Evolutionary conservation across 2,329 filamentous ascomycete genomes (phyloP), one percentile per base, ranked within the genome.

Genomic region (Aquanectria penicillioides): DNA sequence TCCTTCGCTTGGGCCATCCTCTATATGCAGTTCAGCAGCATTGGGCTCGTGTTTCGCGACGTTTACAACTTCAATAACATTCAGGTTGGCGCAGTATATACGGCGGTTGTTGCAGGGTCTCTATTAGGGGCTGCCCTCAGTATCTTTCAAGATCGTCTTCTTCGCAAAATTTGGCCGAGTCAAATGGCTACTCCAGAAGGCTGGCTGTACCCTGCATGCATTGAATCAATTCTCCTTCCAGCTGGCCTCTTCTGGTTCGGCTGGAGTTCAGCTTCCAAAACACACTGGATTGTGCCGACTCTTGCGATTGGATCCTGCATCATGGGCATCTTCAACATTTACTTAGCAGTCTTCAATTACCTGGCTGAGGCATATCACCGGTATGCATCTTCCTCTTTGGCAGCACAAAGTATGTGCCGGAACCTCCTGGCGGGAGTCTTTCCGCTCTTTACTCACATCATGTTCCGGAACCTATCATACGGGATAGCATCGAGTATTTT

Each of bases 231-330:
- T 0, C 78, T 89, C 1, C 78, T 91, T 47, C 89, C 89, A 0
- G 81, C 86, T 4, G 88, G 89, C 0, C 74, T 90, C 1, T 89
- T 91, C 75, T 90, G 88, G 87, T 90, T 91, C 64, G 87, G 87
- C 9, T 89, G 88, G 84, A 86, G 86, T 0, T 82, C 82, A 0
- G 82, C 47, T 1, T 74, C 62, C 56, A 74, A 72, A 0, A 75
- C 87, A 0, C 84, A 81, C 40, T 92, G 89, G 88, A 85, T 90
- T 26, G 83, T 85, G 0, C 89, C 89, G 0, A 75, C 83, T 0
- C 73, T 91, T 5, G 87, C 85, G 0, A 78, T 92, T 4, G 83
- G 79, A 0, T 84, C 85, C 47, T 86, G 87, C 1, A 89, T 86
- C 0, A 86, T 90, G 72, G 83, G 89, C 36, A 90, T 91, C 59